phyloP scores from a whole-genome alignment of 2,329 filamentous ascomycete genomes.

The Verticillium dahliae region DNA sequence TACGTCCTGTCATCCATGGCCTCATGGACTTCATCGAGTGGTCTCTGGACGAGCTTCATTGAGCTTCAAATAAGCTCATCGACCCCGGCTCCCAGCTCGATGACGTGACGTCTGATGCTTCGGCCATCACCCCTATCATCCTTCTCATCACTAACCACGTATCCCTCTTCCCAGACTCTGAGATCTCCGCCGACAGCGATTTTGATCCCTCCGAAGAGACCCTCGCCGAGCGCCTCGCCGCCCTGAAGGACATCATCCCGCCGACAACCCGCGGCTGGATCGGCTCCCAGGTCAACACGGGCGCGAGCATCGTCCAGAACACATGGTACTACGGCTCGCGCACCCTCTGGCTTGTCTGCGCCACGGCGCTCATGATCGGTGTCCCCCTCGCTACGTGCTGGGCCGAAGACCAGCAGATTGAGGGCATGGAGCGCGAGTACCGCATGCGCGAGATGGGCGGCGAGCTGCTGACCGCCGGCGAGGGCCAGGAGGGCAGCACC shows the following conservation, averaged over 20 bases:
- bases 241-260: conserved; percentile 70
- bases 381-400: conserved; percentile 92
- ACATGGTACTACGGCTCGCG: conserved; percentile 65
- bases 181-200: conserved; percentile 76
- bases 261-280: conserved; percentile 65
- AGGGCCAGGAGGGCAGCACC: conserved; percentile 30
- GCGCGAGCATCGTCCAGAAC: conserved; percentile 44
- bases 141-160: conserved; percentile 2
- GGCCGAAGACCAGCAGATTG: conserved; percentile 91
- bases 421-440: conserved; percentile 97
- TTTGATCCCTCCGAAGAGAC: conserved; percentile 53
- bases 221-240: conserved; percentile 62
- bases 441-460: conserved; percentile 88
- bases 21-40: neutral
- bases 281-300: conserved; percentile 50
- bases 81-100: neutral
- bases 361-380: conserved; percentile 80
- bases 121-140: neutral
- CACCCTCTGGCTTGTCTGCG: conserved; percentile 84
- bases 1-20: conserved; percentile 35
- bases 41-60: neutral
- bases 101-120: neutral
- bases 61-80: neutral
- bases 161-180: conserved; percentile 55
- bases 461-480: conserved; percentile 54